A percentile compares a stretch with the other conserved stretches of the same genome.
phyloP scores from a whole-genome alignment of 2,329 filamentous ascomycete genomes.

The Diaporthe batatas region DNA sequence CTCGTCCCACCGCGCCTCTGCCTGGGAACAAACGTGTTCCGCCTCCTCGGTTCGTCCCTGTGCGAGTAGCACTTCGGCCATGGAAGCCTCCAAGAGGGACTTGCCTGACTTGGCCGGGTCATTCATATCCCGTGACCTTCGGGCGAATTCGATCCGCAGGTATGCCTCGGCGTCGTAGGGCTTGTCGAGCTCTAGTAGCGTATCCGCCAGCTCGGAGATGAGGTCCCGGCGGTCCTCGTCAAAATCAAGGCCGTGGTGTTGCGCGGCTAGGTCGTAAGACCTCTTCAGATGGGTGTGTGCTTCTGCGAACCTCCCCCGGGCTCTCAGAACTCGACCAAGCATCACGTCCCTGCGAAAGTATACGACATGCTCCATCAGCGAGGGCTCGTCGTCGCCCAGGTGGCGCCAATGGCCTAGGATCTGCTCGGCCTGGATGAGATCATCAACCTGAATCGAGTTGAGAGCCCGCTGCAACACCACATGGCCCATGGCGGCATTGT shows the following conservation, averaged over 20 bases:
- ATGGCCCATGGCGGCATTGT: neutral
- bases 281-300: neutral
- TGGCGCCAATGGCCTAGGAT: neutral
- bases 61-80: conserved; percentile 16
- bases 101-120: neutral
- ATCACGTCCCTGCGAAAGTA: neutral
- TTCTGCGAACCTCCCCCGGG: conserved; percentile 14
- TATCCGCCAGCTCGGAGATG: conserved; percentile 13
- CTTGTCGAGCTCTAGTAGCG: conserved; percentile 30
- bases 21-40: neutral
- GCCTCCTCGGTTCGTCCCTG: conserved; percentile 1
- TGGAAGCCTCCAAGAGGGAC: conserved; percentile 6
- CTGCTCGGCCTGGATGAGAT: neutral
- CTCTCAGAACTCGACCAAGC: neutral
- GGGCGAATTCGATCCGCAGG: conserved; percentile 9
- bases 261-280: neutral
- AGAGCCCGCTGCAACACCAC: neutral
- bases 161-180: neutral
- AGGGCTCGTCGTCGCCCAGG: neutral
- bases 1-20: neutral
- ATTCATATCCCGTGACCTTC: neutral
- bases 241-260: neutral
- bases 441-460: conserved; percentile 10
- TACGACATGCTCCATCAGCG: conserved; percentile 14
- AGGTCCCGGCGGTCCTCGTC: conserved; percentile 18